Conservation (phyloP, 108 stramenopile species). For the Pseudonitzschia multistriata region DNA sequence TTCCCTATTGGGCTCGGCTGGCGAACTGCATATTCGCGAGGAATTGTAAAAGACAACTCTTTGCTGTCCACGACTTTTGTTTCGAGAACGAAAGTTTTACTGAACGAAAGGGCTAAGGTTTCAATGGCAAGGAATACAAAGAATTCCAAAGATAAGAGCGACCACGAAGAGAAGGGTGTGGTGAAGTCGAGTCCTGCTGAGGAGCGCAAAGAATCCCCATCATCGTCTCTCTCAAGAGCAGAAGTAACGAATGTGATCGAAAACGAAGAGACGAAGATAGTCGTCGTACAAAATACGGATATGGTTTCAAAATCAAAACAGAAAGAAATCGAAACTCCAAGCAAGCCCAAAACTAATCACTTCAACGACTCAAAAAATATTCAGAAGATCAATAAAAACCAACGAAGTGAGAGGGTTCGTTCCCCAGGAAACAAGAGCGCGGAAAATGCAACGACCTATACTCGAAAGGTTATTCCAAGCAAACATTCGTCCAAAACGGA, state of each 20-base stretch:
- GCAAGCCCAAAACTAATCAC: not conserved
- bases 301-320: not conserved
- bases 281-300: not conserved
- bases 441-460: not conserved
- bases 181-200: not conserved
- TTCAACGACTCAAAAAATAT: not conserved
- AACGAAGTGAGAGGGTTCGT: not conserved
- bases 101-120: not conserved
- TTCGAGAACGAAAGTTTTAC: constrained; percentile 12
- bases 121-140: not conserved
- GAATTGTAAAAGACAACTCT: constrained; percentile 45
- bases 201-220: constrained; percentile 11
- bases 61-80: not conserved
- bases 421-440: constrained; percentile 1
- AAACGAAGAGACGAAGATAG: not conserved
- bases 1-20: constrained; percentile 65
- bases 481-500: not conserved
- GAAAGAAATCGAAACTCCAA: not conserved
- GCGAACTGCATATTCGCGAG: constrained; percentile 55
- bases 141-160: constrained; percentile 5
- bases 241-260: not conserved
- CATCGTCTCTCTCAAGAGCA: not conserved
- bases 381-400: not conserved
- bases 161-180: not conserved
- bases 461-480: not conserved